Base-by-base conservation (phyloP, 108 stramenopile genomes). In the Cyclotella baltica region DNA sequence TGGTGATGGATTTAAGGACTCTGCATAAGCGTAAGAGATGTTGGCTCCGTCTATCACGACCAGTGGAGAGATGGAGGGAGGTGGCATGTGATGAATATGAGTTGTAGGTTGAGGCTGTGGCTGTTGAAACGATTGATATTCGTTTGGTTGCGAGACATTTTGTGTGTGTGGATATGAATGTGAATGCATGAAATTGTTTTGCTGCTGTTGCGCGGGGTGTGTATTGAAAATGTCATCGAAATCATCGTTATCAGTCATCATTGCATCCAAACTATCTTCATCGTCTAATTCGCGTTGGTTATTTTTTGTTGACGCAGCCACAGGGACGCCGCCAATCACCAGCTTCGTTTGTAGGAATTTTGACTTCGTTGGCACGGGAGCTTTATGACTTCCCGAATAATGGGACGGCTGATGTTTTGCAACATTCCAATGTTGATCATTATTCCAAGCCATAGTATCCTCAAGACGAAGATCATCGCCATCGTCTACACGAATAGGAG, bases 11-110 rank as follows among this genome's bases (percentile, higher is more conserved):
- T 77, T 53, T 55, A 66, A 55, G 59, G 88, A 86, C n/a, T 85
- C 77, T 15, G 85, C 87, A 63, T 95, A 95, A n/a, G 83, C 83
- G 70, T 95, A 88, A 27, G 93, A 90, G 18, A 95, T 81, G 67
- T 95, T 95, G 67, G 93, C 93, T 37, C 91, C 93, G 64, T 95
- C 93, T 22, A 95, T 80, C 20, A 95, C 93, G 23, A 95, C 84
- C 48, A 95, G 62, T 4, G 93, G 93, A 33, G 84, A 70, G 57
- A 75, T 90, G 11, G 62, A 64, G 0, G 78, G 78, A 0, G 77
- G 58, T 57, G 78, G 78, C 71, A 79, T 72, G 31, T 67, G 63
- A 30, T 72, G 47, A 28, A 72, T 56, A 9, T 38, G 25, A 46
- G 66, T 27, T 34, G 48, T 51, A 59, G 48, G 10, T 13, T 29